Evolutionary conservation across 2,329 filamentous ascomycete genomes (phyloP).

Genomic region (Talaromyces albobiverticillius): DNA sequence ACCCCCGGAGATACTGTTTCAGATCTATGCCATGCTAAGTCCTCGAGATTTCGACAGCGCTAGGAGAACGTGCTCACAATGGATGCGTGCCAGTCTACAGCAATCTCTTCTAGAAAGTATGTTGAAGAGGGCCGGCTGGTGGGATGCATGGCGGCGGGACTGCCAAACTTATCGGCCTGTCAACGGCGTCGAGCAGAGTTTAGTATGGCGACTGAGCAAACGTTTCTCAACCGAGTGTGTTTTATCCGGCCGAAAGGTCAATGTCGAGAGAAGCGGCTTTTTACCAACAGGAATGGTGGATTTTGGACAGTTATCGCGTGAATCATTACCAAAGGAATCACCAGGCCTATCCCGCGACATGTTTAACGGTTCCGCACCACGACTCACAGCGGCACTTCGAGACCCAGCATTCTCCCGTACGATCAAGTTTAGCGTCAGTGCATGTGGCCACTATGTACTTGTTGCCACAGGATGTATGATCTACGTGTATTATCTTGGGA

Average conservation of each 20-base stretch:
- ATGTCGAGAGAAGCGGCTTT: slow-evolving; percentile 32
- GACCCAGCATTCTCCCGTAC: slow-evolving; percentile 16
- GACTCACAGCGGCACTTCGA: slow-evolving; percentile 24
- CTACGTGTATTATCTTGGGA: slow-evolving; percentile 53
- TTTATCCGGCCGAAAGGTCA: slow-evolving; percentile 35
- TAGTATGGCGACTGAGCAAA: slow-evolving; percentile 43
- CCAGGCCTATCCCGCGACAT: slow-evolving; percentile 16
- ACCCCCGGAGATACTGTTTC: slow-evolving; percentile 50
- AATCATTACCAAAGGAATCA: slow-evolving; percentile 16
- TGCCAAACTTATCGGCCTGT: slow-evolving; percentile 22
- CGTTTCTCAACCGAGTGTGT: slow-evolving; percentile 50
- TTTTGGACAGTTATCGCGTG: slow-evolving; percentile 25
- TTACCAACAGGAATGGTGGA: slow-evolving; percentile 35
- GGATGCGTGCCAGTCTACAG: slow-evolving; percentile 60
- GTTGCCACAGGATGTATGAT: slow-evolving; percentile 54
- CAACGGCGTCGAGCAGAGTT: slow-evolving; percentile 37
- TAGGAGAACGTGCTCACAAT: slow-evolving; percentile 57
- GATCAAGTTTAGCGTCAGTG: slow-evolving; percentile 53
- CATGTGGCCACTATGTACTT: slow-evolving; percentile 58
- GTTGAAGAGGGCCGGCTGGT: slow-evolving; percentile 57
- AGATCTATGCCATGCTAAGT: slow-evolving; percentile 44
- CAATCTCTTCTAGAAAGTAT: slow-evolving; percentile 50
- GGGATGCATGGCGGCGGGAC: slow-evolving; percentile 37
- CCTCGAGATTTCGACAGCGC: slow-evolving; percentile 59
- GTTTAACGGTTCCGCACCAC: slow-evolving; percentile 11